Percentiles rank a stretch among this genome's conserved stretches.
phyloP scores from a whole-genome alignment of 179 eudicot genomes.

The Silene vulgaris region DNA sequence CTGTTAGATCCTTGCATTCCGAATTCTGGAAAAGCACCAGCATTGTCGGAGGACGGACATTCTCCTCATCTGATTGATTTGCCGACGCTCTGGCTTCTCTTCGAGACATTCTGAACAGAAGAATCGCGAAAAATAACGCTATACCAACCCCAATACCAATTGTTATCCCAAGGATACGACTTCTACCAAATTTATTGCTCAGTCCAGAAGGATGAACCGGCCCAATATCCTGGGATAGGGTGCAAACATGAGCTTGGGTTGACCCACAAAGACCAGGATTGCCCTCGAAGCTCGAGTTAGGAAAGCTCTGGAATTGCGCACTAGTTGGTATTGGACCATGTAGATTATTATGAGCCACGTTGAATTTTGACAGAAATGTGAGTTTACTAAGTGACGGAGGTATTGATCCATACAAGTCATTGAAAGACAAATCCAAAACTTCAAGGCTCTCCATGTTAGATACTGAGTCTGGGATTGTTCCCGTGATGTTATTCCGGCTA shows the following conservation, averaged over 20 bases:
- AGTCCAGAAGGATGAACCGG: slow-evolving; percentile 28
- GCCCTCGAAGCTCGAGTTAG: slow-evolving; percentile 82
- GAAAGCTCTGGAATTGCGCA: slow-evolving; percentile 67
- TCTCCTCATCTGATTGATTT: slow-evolving; percentile 48
- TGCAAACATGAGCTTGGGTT: slow-evolving; percentile 45
- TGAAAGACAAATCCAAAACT: slow-evolving; percentile 65
- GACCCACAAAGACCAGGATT: slow-evolving; percentile 80
- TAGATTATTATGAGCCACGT: slow-evolving; percentile 75
- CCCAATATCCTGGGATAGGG: slow-evolving; percentile 11
- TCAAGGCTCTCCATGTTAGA: slow-evolving; percentile 65
- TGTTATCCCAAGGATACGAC: slow-evolving; percentile 58
- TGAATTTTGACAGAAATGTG: slow-evolving; percentile 71
- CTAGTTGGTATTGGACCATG: slow-evolving; percentile 64
- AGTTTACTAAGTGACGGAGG: slow-evolving; percentile 62
- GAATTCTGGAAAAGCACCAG: slow-evolving; percentile 67
- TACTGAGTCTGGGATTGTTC: slow-evolving; percentile 68
- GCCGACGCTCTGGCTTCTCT: slow-evolving; percentile 31
- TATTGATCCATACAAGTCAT: slow-evolving; percentile 61
- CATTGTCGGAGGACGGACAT: slow-evolving; percentile 37
- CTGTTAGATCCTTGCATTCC: slow-evolving; percentile 61
- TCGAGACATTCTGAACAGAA: slow-evolving; percentile 47
- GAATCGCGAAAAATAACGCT: slow-evolving; percentile 49
- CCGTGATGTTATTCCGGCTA: slow-evolving; percentile 63
- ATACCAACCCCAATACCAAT: slow-evolving; percentile 58
- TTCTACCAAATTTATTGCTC: slow-evolving; percentile 32